Conservation (phyloP, 2,329 filamentous ascomycete species). For the Ophiostoma fasciatum region DNA sequence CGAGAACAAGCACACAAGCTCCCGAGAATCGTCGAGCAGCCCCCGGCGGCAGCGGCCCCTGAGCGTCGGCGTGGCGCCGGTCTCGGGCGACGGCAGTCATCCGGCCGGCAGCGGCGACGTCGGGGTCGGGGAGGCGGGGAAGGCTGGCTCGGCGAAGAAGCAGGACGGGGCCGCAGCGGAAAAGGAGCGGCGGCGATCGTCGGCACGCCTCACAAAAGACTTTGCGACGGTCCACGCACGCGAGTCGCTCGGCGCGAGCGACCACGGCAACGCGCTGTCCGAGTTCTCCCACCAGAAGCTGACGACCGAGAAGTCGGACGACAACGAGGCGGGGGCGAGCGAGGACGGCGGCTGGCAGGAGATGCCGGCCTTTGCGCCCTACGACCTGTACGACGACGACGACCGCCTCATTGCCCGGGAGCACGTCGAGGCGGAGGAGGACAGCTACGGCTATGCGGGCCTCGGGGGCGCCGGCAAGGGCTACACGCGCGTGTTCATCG, state of each 20-base stretch:
- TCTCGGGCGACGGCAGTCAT: no score
- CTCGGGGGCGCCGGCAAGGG: constrained; percentile 85
- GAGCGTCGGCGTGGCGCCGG: constrained; percentile 2
- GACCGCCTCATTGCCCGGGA: constrained; percentile 76
- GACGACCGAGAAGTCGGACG: constrained; percentile 31
- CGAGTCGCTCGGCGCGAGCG: constrained; percentile 25
- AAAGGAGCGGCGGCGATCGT: no score
- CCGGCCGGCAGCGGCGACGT: background rate
- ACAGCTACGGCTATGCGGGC: constrained; percentile 54
- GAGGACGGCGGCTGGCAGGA: constrained; percentile 72
- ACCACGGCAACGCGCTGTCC: constrained; percentile 34
- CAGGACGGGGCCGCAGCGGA: no score
- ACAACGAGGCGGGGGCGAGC: constrained; percentile 34
- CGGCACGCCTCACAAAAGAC: constrained; percentile 10
- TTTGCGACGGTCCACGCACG: constrained; percentile 20
- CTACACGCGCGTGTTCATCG: constrained; percentile 87
- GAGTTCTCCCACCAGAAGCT: constrained; percentile 87
- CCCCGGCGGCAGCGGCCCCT: constrained; percentile 5
- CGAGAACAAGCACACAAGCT: constrained; percentile 6
- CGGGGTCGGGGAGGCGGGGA: background rate
- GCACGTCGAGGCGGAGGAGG: constrained; percentile 53
- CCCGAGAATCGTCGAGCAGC: constrained; percentile 10
- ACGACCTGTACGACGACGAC: constrained; percentile 92
- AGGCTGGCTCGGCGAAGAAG: no score
- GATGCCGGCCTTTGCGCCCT: constrained; percentile 86